phyloP scores from a whole-genome alignment of 768 basidiomycete genomes.

The Clavaria fumosa region DNA sequence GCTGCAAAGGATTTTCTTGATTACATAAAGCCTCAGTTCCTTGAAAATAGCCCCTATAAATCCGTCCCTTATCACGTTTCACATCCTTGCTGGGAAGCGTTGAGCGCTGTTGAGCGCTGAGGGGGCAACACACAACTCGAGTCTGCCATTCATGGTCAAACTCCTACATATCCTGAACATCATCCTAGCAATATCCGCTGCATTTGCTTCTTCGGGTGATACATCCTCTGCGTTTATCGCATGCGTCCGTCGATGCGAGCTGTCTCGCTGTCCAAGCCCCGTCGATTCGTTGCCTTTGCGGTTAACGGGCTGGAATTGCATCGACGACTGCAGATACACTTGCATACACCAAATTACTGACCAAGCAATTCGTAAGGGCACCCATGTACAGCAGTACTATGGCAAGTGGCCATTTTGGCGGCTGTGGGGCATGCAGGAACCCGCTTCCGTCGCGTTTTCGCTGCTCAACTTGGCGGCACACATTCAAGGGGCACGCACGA shows the following conservation, averaged over 20 bases:
- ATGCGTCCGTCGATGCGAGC: slow-evolving; percentile 34
- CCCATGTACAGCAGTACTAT: slow-evolving; percentile 58
- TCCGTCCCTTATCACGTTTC: no score
- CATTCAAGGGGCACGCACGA: slow-evolving; percentile 34
- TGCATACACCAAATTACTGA: slow-evolving; percentile 78
- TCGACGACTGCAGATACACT: slow-evolving; percentile 73
- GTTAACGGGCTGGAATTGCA: slow-evolving; percentile 75
- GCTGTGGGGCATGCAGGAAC: slow-evolving; percentile 82
- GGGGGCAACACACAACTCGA: no score
- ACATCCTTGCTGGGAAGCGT: no score
- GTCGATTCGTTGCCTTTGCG: slow-evolving; percentile 38
- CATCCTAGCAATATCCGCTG: no score
- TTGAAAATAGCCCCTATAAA: no score
- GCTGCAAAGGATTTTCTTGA: no score
- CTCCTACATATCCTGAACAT: no score
- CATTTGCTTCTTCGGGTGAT: slow-evolving; percentile 48
- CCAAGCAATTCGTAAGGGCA: slow-evolving; percentile 27
- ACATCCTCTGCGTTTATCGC: slow-evolving; percentile 32
- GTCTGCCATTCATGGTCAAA: background rate
- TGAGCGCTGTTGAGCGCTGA: no score
- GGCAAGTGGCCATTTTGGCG: slow-evolving; percentile 98
- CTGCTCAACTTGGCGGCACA: slow-evolving; percentile 76
- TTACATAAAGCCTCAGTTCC: no score
- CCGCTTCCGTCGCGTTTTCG: slow-evolving; percentile 82
- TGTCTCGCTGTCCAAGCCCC: slow-evolving; percentile 25